Conservation (phyloP, 1,139 yeast genomes). For the Yamadazyma spencermartinsiae region DNA sequence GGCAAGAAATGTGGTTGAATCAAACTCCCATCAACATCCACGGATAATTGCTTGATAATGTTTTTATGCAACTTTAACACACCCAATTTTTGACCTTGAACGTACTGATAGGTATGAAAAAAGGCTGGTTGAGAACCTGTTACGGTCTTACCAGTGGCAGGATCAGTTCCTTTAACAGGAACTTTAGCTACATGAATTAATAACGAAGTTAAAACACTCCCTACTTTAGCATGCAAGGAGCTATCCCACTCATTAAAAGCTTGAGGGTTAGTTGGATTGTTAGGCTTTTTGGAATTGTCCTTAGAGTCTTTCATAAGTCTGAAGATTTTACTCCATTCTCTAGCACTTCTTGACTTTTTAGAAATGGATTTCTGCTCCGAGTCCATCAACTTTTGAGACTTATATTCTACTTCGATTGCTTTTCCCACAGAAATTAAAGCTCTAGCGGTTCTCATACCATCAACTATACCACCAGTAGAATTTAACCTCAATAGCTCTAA, state of each 20-base stretch:
- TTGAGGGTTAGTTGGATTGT: conserved; percentile 11
- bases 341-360: conserved; percentile 30
- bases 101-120: conserved; percentile 81
- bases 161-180: conserved; percentile 74
- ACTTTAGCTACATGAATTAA: conserved; percentile 82
- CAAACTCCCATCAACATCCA: conserved; percentile 63
- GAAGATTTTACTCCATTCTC: conserved; percentile 46
- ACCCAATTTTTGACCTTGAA: conserved; percentile 78
- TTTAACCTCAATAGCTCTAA: conserved; percentile 75
- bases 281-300: conserved; percentile 9
- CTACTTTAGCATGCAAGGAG: conserved; percentile 73
- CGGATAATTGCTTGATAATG: conserved; percentile 64
- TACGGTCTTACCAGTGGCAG: conserved; percentile 65
- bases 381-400: conserved; percentile 61
- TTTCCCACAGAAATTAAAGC: conserved; percentile 81
- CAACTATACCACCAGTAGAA: conserved; percentile 74
- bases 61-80: conserved; percentile 74
- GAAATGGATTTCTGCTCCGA: conserved; percentile 54
- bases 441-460: conserved; percentile 83
- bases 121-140: conserved; percentile 86
- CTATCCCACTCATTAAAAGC: conserved; percentile 41
- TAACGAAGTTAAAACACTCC: conserved; percentile 74
- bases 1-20: conserved; percentile 91
- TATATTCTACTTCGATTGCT: conserved; percentile 82
- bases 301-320: conserved; percentile 25